Base-by-base conservation (phyloP, 441 rosid genomes). In the Gossypium davidsonii region DNA sequence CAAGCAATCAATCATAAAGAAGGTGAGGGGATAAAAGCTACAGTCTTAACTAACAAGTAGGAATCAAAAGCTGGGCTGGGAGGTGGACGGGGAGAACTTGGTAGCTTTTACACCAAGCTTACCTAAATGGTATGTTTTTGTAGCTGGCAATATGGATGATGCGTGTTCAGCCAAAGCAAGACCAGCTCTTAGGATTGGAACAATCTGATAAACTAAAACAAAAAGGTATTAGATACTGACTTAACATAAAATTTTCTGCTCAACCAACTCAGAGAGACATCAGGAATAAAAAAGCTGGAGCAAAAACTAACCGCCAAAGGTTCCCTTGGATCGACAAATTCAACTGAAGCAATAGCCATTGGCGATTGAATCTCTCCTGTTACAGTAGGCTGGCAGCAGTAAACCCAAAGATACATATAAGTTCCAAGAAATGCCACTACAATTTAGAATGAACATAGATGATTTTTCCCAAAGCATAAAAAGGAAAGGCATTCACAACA, bases 181-280 rank as follows among this genome's bases (percentile, higher is more conserved):
- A 73, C 95, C 98, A 82, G 97, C 98, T 86, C 98, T 88, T 77
- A 94, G 79, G 62, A 94, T 88, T 12, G 97, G 97, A 88, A 94
- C 80, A 83, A 94, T 88, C 98, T 94, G 84, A 65, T 58, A 79
- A 59, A 79, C 59, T 63, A 61, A 78, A 52, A 44, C 42, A 21
- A 37, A 20, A 67, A 61, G 65, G 60, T 42, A 58, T 68, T 56
- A 80, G 63, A 18, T 46, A 57, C 52, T 17, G 26, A 20, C 17
- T 46, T 20, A 67, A 17, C 55, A 25, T 6, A 34, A 37, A 14
- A 28, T 4, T 31, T 67, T 67, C 6, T n/a, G 37, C 71, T 67
- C 57, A 67, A 48, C 57, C 57, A 23, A 67, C 51, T n/a, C 25
- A 58, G 9, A 58, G 17, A 34, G n/a, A 46, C 2, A 28, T 28